Evolutionary conservation across 805 yeast genomes (phyloP).

Genomic region (Groenewaldozyma salmanticensis): DNA sequence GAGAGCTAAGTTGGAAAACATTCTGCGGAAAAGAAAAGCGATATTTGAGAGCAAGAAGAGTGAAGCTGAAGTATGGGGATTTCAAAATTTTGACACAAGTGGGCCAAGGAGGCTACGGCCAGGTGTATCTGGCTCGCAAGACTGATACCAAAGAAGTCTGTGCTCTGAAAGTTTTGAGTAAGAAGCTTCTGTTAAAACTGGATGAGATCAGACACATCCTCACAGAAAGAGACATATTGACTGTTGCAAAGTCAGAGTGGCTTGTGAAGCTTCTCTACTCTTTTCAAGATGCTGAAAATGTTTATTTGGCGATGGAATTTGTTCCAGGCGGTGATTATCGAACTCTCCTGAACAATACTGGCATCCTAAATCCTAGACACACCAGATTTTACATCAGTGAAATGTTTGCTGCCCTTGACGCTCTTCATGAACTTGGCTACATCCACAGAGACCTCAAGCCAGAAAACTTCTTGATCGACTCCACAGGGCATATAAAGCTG

Average conservation of each 20-base stretch:
- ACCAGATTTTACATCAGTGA: constrained; percentile 92
- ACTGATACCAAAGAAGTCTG: constrained; percentile 91
- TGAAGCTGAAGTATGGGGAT: constrained; percentile 89
- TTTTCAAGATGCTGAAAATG: constrained; percentile 84
- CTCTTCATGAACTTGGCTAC: constrained; percentile 88
- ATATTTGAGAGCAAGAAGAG: constrained; percentile 73
- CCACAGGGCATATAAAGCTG: constrained; percentile 82
- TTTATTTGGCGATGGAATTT: constrained; percentile 95
- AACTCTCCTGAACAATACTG: constrained; percentile 86
- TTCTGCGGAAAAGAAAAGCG: constrained; percentile 81
- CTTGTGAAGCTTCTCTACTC: constrained; percentile 87
- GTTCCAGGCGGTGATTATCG: constrained; percentile 99
- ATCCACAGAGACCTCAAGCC: constrained; percentile 97
- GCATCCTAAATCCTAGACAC: constrained; percentile 85
- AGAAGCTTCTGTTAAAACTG: constrained; percentile 71
- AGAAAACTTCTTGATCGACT: constrained; percentile 82
- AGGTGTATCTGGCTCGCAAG: constrained; percentile 92
- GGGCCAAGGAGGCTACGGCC: constrained; percentile 99
- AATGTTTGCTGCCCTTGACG: constrained; percentile 92
- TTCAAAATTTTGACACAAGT: constrained; percentile 96
- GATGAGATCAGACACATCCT: constrained; percentile 94
- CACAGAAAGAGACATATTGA: constrained; percentile 92
- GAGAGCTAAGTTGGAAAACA: constrained; percentile 58
- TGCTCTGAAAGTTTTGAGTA: constrained; percentile 86
- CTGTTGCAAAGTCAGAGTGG: constrained; percentile 96